Evolutionary conservation across 352 stramenopile species (phyloP).

Genomic region (Globisporangium iwayamae): DNA sequence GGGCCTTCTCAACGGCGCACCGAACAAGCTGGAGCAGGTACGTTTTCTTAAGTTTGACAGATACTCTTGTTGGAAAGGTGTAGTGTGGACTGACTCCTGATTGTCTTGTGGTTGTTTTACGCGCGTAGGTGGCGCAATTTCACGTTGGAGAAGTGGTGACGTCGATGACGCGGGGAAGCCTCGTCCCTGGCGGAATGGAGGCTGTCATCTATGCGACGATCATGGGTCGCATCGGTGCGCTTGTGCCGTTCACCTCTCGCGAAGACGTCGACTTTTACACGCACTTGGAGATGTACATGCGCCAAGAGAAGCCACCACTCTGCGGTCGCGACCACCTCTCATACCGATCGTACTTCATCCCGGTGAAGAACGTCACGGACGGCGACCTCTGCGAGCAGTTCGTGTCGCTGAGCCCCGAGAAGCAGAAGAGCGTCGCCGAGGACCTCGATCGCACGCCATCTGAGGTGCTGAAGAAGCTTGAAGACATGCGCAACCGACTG

Average conservation of each 20-base stretch:
- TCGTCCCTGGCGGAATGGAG: conserved; percentile 96
- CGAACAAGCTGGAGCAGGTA: conserved; percentile 96
- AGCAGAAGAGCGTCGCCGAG: conserved; percentile 95
- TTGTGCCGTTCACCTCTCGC: conserved; percentile 96
- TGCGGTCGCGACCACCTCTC: conserved; percentile 95
- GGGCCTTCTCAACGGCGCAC: conserved; percentile 87
- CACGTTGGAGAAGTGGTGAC: conserved; percentile 99
- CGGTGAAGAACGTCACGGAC: conserved; percentile 98
- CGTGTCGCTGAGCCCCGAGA: conserved; percentile 86
- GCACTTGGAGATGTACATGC: conserved; percentile 97
- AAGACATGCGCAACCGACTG: conserved; percentile 96
- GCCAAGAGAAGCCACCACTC: conserved; percentile 88
- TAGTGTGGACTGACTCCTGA: neutral
- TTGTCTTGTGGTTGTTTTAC: neutral
- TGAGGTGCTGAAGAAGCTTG: conserved; percentile 98
- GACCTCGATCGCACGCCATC: conserved; percentile 94
- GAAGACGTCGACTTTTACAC: conserved; percentile 99
- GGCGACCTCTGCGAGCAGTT: conserved; percentile 98
- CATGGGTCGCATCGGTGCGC: conserved; percentile 93
- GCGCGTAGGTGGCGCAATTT: conserved; percentile 86
- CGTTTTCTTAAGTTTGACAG: neutral
- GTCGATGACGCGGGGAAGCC: conserved; percentile 91
- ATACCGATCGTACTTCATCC: conserved; percentile 98
- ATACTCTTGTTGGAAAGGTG: neutral
- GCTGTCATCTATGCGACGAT: conserved; percentile 98